These are phyloP conservation scores for Centella asiatica DNA, from an alignment of 129 eudicot genomes.

Conservation along the genomic window DNA sequence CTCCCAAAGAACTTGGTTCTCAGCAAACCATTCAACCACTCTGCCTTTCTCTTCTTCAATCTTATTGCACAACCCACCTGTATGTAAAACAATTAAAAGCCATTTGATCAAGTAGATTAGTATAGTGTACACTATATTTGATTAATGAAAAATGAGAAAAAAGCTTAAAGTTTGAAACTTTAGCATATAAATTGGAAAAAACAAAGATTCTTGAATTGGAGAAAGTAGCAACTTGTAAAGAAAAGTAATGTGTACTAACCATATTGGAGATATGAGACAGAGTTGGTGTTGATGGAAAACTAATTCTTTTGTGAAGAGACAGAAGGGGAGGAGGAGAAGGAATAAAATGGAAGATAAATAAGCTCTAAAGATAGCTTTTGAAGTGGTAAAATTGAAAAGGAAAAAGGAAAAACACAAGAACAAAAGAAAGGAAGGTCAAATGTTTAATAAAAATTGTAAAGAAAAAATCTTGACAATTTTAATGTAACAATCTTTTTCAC, in stretches of 20 bases:
- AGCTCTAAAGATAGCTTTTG: not conserved
- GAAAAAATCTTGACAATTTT: conserved; percentile 10
- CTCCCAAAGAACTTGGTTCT: conserved; percentile 41
- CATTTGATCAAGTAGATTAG: too few relatives aligned
- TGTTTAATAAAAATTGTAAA: not conserved
- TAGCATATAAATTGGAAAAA: too few relatives aligned
- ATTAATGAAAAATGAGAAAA: too few relatives aligned
- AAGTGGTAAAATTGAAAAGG: not conserved
- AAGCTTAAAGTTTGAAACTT: too few relatives aligned
- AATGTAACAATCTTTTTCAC: not conserved
- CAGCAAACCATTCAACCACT: conserved; percentile 47
- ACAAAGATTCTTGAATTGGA: not conserved
- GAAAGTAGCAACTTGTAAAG: not conserved
- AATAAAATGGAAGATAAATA: not conserved
- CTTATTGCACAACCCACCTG: conserved; percentile 26
- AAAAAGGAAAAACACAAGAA: not conserved
- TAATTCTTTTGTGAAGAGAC: too few relatives aligned
- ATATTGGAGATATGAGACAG: not conserved
- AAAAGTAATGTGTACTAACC: conserved; percentile 1
- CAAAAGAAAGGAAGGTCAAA: too few relatives aligned
- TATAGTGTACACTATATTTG: too few relatives aligned
- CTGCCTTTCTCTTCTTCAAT: conserved; percentile 14
- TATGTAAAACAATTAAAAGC: not conserved
- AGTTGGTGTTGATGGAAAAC: too few relatives aligned
- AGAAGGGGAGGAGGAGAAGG: not conserved